Conservation (phyloP, 192 early-diverging fungal genomes). For the Coemansia sp. region DNA sequence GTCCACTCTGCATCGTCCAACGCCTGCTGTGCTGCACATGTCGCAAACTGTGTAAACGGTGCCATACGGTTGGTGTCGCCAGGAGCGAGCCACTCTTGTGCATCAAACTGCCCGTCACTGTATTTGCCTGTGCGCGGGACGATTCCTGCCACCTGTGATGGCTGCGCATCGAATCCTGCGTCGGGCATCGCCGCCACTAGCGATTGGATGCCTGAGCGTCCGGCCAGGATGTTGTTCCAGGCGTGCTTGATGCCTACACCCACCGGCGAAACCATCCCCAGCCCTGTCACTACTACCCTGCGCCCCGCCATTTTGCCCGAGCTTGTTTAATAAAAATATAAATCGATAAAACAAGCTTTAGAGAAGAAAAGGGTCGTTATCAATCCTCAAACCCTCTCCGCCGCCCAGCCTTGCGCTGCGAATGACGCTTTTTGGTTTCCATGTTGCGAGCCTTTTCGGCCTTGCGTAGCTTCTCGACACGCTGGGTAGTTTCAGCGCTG, state of each 20-base stretch:
- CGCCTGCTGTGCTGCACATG: constrained; percentile 80
- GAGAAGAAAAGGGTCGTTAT: constrained; percentile 65
- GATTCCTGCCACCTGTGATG: constrained; percentile 74
- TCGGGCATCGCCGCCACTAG: constrained; percentile 24
- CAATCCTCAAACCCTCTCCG: constrained; percentile 57
- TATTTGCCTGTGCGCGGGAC: constrained; percentile 58
- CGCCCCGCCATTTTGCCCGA: constrained; percentile 19
- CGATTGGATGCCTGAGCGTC: constrained; percentile 75
- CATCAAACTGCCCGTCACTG: constrained; percentile 64
- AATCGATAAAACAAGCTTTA: constrained; percentile 79
- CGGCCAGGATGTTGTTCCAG: constrained; percentile 73
- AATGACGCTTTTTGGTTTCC: constrained; percentile 63
- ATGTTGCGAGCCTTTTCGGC: constrained; percentile 61
- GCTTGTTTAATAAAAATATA: constrained; percentile 66
- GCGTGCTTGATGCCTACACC: constrained; percentile 69
- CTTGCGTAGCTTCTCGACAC: constrained; percentile 61
- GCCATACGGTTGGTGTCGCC: constrained; percentile 78
- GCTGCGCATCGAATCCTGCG: constrained; percentile 62
- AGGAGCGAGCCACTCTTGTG: constrained; percentile 70
- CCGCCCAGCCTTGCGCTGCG: constrained; percentile 64
- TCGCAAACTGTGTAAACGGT: constrained; percentile 84
- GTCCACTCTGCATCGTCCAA: constrained; percentile 80
- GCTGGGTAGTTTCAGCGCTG: constrained; percentile 59
- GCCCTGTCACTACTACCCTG: constrained; percentile 92
- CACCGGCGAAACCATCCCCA: constrained; percentile 90